Evolutionary conservation across 2,329 filamentous ascomycete genomes (phyloP), one percentile per base, ranked within the genome.

Genomic region (Amauroascus niger): DNA sequence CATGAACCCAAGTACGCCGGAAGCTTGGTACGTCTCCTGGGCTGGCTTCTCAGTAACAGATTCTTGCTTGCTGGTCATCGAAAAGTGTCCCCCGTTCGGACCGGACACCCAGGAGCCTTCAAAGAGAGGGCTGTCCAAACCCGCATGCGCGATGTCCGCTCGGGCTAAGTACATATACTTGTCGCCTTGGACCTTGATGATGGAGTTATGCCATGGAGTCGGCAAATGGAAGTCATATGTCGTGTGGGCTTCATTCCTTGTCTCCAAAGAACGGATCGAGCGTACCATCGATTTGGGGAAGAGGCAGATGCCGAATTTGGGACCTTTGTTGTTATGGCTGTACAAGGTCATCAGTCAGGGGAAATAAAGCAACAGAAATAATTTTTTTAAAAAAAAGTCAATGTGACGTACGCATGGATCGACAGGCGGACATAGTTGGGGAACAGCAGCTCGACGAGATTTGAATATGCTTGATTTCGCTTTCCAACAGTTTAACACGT

Each of bases 381-480:
- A n/a, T n/a, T n/a, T n/a, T n/a, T 40, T 18, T 1, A 20, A 18
- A 6, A 20, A 40, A 3, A 40, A 6, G 18, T 18, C 16, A 40
- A 14, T 9, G n/a, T 30, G 43, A 47, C 45, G 7, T 47, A 47
- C 48, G 48, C 48, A 30, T 50, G 48, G 13, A 50, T 50, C 6
- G 48, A 50, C 8, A 50, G 32, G 9, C 48, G 48, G 5, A 50
- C 39, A 32, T 50, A 43, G 48, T 40, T 22, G 35, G 37, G 37
- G 39, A 41, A 51, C 18, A 43, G 22, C 22, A 51, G 49, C 28
- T 43, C 49, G 14, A 43, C 35, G 2, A 51, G 49, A 20, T 51
- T 43, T 32, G 49, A 51, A 20, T 43, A 51, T 24, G 49, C 49
- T 51, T 51, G 49, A 35, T 51, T 43, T 8, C 49, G 33, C 49